These are phyloP conservation scores for Trichoderma oligosporum DNA, from an alignment of 2,329 filamentous ascomycete species.

Conservation along the genomic window DNA sequence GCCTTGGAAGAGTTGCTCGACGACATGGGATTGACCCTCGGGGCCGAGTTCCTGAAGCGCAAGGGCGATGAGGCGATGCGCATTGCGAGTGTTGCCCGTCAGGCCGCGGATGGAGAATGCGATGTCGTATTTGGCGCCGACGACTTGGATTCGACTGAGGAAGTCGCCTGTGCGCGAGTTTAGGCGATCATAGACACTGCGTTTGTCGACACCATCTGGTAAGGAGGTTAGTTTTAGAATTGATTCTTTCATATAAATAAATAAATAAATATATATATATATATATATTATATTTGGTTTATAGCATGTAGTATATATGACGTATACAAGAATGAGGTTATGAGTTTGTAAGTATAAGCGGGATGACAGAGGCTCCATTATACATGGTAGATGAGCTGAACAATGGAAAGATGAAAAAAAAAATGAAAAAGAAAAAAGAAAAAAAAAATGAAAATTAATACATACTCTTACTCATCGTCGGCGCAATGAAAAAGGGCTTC, in stretches of 20 bases:
- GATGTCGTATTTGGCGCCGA: constrained; percentile 38
- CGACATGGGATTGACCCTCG: constrained; percentile 37
- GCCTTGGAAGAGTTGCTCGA: constrained; percentile 41
- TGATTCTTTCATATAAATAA: too few relatives aligned
- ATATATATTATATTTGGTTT: too few relatives aligned
- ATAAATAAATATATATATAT: too few relatives aligned
- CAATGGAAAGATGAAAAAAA: not conserved
- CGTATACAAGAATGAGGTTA: too few relatives aligned
- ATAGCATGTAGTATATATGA: too few relatives aligned
- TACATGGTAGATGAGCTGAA: constrained; percentile 9
- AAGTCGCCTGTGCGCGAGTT: constrained; percentile 28
- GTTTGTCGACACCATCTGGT: constrained; percentile 34
- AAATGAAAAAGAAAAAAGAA: too few relatives aligned
- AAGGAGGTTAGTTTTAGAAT: constrained; percentile 1
- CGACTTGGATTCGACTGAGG: constrained; percentile 31
- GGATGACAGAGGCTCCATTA: not conserved
- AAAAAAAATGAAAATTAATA: not conserved
- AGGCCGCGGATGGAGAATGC: constrained; percentile 39
- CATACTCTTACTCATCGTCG: constrained; percentile 29
- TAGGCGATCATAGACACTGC: constrained; percentile 33
- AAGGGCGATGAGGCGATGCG: constrained; percentile 47
- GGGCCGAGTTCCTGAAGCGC: constrained; percentile 33
- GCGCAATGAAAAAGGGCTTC: constrained; percentile 46
- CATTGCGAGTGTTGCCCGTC: constrained; percentile 43
- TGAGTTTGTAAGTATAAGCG: not conserved